These are phyloP conservation scores for Lactarius vividus DNA, from an alignment of 768 basidiomycete species.

Conservation along the genomic window DNA sequence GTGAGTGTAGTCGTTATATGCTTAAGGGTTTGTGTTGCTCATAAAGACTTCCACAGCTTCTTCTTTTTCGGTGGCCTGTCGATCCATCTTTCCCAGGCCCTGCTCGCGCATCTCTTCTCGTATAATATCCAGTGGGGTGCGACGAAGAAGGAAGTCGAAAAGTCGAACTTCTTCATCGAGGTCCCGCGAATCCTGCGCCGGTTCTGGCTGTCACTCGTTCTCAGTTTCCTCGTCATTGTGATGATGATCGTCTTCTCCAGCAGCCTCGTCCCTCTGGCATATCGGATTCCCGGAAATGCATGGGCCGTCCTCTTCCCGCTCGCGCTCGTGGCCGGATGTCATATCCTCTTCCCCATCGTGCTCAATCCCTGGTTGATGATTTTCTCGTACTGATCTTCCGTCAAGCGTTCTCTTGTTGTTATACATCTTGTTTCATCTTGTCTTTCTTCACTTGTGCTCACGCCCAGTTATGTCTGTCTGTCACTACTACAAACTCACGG, in stretches of 20 bases:
- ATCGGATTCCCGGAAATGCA: constrained; percentile 55
- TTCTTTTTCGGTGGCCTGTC: constrained; percentile 59
- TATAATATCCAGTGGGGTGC: constrained; percentile 59
- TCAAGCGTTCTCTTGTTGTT: not conserved
- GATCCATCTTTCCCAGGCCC: constrained; percentile 51
- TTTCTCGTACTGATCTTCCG: constrained; percentile 51
- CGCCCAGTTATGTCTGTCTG: not conserved
- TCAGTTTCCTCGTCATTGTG: constrained; percentile 51
- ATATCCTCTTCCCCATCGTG: constrained; percentile 80
- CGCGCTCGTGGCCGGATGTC: constrained; percentile 59
- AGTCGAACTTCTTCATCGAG: constrained; percentile 88
- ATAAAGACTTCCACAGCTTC: constrained; percentile 34
- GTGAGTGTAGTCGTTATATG: constrained; percentile 42
- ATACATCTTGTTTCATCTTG: not conserved
- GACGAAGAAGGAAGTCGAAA: constrained; percentile 79
- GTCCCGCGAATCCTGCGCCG: constrained; percentile 80
- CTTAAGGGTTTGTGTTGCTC: not conserved
- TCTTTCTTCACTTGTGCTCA: not conserved
- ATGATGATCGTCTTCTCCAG: constrained; percentile 55
- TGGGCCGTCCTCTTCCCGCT: constrained; percentile 81
- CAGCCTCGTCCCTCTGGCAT: constrained; percentile 55
- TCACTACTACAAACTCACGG: not conserved
- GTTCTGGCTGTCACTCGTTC: constrained; percentile 62
- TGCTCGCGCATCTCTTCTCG: constrained; percentile 55
- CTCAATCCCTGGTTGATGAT: constrained; percentile 90